Conservation (phyloP, 2,329 filamentous ascomycete species). For the Apiospora malaysiana region DNA sequence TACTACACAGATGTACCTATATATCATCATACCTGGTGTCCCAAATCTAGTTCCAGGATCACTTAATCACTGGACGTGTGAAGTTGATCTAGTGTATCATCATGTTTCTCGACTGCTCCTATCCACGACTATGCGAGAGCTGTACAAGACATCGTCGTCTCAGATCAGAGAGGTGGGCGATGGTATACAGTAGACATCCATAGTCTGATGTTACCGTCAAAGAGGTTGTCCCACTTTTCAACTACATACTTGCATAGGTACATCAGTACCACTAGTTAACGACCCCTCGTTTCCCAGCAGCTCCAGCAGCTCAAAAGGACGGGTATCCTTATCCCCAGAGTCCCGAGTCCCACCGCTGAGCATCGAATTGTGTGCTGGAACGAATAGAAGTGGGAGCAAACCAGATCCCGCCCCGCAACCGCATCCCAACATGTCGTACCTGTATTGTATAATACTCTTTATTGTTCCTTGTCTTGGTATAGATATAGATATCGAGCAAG, state of each 20-base stretch:
- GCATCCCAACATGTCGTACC: constrained; percentile 10
- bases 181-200: not conserved
- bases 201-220: not conserved
- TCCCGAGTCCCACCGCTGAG: not conserved
- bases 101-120: not conserved
- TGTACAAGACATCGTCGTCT: not conserved
- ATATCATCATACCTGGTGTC: not conserved
- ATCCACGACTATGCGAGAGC: not conserved
- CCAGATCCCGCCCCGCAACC: constrained; percentile 1
- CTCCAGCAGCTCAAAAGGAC: not conserved
- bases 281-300: constrained; percentile 19
- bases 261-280: not conserved
- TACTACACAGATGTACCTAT: not conserved
- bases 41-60: not conserved
- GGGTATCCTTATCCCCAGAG: constrained; percentile 12
- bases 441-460: not conserved
- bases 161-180: not conserved
- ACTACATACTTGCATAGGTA: not conserved
- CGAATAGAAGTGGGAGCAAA: constrained; percentile 3
- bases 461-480: not conserved
- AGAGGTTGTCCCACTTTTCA: constrained; percentile 8
- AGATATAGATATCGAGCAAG: not conserved
- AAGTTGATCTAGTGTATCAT: not conserved
- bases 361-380: not conserved
- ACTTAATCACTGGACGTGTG: not conserved